Percentiles rank a stretch among this genome's conserved stretches.
Evolutionary conservation across 2,329 filamentous ascomycete genomes (phyloP).

Genomic region (Colletotrichum sp.): DNA sequence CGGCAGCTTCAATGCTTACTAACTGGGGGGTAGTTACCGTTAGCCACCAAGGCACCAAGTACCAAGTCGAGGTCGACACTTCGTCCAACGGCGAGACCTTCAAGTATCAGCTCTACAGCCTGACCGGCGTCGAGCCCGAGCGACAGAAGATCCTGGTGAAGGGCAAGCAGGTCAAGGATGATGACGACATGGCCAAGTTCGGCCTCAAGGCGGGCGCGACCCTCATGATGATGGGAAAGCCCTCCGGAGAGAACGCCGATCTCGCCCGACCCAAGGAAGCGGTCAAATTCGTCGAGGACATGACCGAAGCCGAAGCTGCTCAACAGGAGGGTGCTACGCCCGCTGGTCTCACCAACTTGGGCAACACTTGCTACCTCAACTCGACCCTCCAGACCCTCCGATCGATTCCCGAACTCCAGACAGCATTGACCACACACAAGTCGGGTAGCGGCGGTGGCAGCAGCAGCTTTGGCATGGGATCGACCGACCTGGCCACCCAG

Average conservation of each 20-base stretch:
- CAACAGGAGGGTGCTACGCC: slow-evolving; percentile 84
- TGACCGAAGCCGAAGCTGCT: slow-evolving; percentile 93
- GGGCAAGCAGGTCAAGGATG: slow-evolving; percentile 93
- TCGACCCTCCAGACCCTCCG: slow-evolving; percentile 92
- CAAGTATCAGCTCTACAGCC: slow-evolving; percentile 93
- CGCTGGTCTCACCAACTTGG: slow-evolving; percentile 87
- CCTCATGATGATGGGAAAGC: slow-evolving; percentile 97
- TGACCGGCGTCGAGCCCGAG: slow-evolving; percentile 95
- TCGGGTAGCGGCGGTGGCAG: slow-evolving; percentile 59
- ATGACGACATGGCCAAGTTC: slow-evolving; percentile 83
- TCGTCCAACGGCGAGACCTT: slow-evolving; percentile 87
- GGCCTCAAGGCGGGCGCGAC: slow-evolving; percentile 84
- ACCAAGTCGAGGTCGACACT: slow-evolving; percentile 91
- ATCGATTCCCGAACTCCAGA: slow-evolving; percentile 88
- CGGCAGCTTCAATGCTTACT: slow-evolving; percentile 22
- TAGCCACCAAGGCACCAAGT: slow-evolving; percentile 94
- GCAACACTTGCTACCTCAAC: slow-evolving; percentile 99
- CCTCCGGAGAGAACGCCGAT: slow-evolving; percentile 66
- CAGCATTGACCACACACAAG: slow-evolving; percentile 70
- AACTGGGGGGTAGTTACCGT: slow-evolving; percentile 71
- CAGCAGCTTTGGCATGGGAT: slow-evolving; percentile 11
- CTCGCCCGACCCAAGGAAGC: slow-evolving; percentile 78
- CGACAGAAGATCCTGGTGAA: slow-evolving; percentile 96
- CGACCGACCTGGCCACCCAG: slow-evolving; percentile 43
- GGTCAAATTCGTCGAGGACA: slow-evolving; percentile 93